Conservation (phyloP, 768 basidiomycete species). For the Tubosaeta sp. region DNA sequence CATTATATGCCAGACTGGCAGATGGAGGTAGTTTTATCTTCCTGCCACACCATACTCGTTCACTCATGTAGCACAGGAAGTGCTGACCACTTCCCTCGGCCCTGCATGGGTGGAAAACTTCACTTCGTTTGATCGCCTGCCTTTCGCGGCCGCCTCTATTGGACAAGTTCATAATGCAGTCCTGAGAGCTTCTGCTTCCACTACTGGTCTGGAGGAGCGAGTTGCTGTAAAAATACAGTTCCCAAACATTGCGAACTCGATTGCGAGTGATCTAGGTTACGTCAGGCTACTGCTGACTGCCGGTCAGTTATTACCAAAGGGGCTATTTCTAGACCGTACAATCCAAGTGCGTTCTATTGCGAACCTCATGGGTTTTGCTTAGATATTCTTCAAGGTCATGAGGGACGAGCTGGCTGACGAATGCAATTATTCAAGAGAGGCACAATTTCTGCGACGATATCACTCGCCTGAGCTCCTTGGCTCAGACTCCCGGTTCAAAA, state of each 20-base stretch:
- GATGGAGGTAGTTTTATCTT: slow-evolving; percentile 64
- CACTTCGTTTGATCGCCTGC: slow-evolving; percentile 71
- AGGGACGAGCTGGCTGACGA: slow-evolving; percentile 87
- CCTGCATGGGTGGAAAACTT: slow-evolving; percentile 71
- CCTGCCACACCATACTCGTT: neutral
- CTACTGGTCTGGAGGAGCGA: slow-evolving; percentile 49
- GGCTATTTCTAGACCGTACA: slow-evolving; percentile 86
- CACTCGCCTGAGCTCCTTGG: slow-evolving; percentile 47
- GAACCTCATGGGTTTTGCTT: neutral
- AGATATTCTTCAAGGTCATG: slow-evolving; percentile 58
- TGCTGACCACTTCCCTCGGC: slow-evolving; percentile 71
- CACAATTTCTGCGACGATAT: slow-evolving; percentile 62
- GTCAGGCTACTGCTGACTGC: slow-evolving; percentile 78
- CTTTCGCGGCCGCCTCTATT: slow-evolving; percentile 94
- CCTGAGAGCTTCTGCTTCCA: slow-evolving; percentile 48
- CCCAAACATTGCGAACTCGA: slow-evolving; percentile 84
- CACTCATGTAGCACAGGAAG: slow-evolving; percentile 42
- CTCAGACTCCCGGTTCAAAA: slow-evolving; percentile 62
- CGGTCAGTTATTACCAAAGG: slow-evolving; percentile 77
- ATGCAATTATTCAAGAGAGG: slow-evolving; percentile 87
- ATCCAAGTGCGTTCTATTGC: slow-evolving; percentile 47
- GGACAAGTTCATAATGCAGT: slow-evolving; percentile 88
- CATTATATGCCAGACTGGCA: slow-evolving; percentile 99
- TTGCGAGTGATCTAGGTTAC: slow-evolving; percentile 83
- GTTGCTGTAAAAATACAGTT: slow-evolving; percentile 93